phyloP scores from a whole-genome alignment of 169 alveolate species.

The Plasmodium gonderi region DNA sequence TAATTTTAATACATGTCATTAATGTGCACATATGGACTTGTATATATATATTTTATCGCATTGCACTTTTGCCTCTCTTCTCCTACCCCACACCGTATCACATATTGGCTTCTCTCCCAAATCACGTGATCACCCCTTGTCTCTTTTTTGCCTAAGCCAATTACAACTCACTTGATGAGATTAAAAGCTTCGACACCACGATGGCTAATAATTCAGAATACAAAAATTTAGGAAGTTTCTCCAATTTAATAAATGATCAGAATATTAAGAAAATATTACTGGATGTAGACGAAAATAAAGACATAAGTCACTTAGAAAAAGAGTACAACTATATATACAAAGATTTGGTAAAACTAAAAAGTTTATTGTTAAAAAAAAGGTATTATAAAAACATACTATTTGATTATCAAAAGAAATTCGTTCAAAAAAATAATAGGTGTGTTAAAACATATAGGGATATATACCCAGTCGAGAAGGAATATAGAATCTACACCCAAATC shows the following conservation, averaged over 20 bases:
- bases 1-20: not conserved
- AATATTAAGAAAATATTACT: conserved; percentile 36
- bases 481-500: conserved; percentile 69
- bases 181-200: not conserved
- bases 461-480: conserved; percentile 73
- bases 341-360: conserved; percentile 61
- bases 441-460: conserved; percentile 73
- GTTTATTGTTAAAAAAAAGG: conserved; percentile 53
- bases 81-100: conserved; percentile 2
- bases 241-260: conserved; percentile 38
- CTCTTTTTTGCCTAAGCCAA: conserved; percentile 5
- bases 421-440: conserved; percentile 62
- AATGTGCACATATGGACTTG: not conserved
- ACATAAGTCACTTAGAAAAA: conserved; percentile 63
- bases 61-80: no score
- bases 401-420: conserved; percentile 59
- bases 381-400: conserved; percentile 62
- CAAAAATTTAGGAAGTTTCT: conserved; percentile 51
- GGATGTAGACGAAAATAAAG: conserved; percentile 47
- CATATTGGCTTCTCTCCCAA: not conserved
- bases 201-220: not conserved
- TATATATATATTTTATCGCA: not conserved
- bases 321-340: conserved; percentile 57
- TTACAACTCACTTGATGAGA: not conserved
- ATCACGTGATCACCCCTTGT: no score